Evolutionary conservation across 2,329 filamentous ascomycete species (phyloP).

Genomic region (Diaporthe citrichinensis): DNA sequence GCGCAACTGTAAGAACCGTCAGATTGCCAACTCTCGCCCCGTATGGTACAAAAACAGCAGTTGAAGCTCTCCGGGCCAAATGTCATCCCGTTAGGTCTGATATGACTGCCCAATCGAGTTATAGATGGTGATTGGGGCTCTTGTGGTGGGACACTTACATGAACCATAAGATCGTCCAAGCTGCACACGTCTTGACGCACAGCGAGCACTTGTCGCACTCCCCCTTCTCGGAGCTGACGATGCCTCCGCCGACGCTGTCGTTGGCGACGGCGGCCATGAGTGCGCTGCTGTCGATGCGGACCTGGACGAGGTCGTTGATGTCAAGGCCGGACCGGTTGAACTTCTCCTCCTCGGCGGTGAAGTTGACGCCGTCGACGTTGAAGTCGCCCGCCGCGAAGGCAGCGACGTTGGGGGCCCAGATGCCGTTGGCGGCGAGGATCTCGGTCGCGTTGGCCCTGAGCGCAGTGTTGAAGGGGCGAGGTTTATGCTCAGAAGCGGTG

Average conservation of each 20-base stretch:
- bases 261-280: not conserved
- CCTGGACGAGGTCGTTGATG: conserved; percentile 5
- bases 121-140: no score
- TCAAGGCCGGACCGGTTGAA: not conserved
- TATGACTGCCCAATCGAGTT: no score
- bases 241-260: no score
- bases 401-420: conserved; percentile 17
- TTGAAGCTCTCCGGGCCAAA: no score
- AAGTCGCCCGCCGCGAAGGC: not conserved
- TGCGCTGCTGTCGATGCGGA: not conserved
- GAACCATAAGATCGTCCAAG: no score
- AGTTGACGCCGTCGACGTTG: conserved; percentile 18
- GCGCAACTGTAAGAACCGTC: not conserved
- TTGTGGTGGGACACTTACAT: no score
- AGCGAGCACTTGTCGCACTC: not conserved
- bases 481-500: no score
- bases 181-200: no score
- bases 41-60: no score
- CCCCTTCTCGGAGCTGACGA: not conserved
- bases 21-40: not conserved
- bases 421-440: conserved; percentile 1
- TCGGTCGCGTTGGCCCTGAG: conserved; percentile 14
- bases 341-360: conserved; percentile 8
- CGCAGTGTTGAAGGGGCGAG: not conserved
- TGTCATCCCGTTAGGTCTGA: no score